These are phyloP conservation scores for Calophaca sinica DNA, from an alignment of 306 rosid species.

Conservation along the genomic window DNA sequence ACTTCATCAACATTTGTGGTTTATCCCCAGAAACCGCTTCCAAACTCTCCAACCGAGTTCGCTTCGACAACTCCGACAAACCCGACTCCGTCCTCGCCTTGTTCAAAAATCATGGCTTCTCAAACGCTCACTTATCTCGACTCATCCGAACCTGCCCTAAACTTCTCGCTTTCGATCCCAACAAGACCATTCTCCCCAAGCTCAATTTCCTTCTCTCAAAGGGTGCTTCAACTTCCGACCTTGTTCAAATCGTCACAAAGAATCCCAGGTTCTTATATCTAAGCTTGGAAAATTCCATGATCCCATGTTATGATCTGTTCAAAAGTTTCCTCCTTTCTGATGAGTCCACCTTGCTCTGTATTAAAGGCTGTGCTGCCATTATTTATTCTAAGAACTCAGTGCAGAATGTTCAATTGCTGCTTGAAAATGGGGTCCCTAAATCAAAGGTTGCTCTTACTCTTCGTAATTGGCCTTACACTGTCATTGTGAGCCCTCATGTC, in stretches of 20 bases:
- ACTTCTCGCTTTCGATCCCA: not conserved
- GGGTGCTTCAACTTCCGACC: slow-evolving; percentile 48
- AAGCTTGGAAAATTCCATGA: slow-evolving; percentile 41
- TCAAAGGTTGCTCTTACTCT: not conserved
- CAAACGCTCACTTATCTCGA: slow-evolving; percentile 8
- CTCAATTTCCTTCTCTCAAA: slow-evolving; percentile 49
- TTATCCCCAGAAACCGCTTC: slow-evolving; percentile 48
- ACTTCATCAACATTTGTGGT: slow-evolving; percentile 44
- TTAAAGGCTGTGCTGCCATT: not conserved
- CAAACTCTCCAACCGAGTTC: slow-evolving; percentile 38
- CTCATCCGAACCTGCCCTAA: not conserved
- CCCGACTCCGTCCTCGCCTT: slow-evolving; percentile 44
- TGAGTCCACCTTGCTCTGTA: not conserved
- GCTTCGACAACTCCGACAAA: slow-evolving; percentile 34
- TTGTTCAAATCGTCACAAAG: slow-evolving; percentile 15
- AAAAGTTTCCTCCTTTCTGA: slow-evolving; percentile 39
- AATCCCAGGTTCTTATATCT: not conserved
- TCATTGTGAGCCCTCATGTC: not conserved
- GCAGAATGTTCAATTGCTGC: not conserved
- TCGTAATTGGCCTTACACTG: not conserved
- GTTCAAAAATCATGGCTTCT: slow-evolving; percentile 19
- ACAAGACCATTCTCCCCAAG: slow-evolving; percentile 46
- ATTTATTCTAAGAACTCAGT: not conserved
- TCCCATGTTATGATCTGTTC: slow-evolving; percentile 43
- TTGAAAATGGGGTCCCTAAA: slow-evolving; percentile 33